Evolutionary conservation across 345 rosid genomes (phyloP).

Genomic region (Gossypium raimondii): DNA sequence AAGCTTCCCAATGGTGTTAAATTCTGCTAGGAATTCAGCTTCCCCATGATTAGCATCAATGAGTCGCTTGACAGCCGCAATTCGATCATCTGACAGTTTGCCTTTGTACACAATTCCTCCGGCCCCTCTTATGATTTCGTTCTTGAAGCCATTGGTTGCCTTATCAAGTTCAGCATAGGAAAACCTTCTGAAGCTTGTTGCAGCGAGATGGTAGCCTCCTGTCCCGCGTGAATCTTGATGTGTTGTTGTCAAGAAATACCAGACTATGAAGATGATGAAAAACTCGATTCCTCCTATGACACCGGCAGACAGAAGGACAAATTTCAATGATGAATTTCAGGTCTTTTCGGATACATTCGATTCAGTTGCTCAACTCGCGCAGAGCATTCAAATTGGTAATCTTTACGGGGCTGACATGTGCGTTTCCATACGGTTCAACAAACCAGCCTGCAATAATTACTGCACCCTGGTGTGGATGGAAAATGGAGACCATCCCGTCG

Average conservation of each 20-base stretch:
- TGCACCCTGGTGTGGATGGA: too few species aligned
- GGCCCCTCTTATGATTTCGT: constrained; percentile 30
- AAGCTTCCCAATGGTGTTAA: constrained; percentile 32
- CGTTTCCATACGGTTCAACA: background rate
- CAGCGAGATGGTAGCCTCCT: constrained; percentile 11
- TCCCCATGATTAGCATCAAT: constrained; percentile 24
- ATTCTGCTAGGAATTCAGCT: constrained; percentile 34
- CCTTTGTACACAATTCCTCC: constrained; percentile 31
- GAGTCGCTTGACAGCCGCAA: constrained; percentile 26
- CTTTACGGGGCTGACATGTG: constrained; percentile 13
- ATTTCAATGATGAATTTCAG: background rate
- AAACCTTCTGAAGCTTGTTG: constrained; percentile 23
- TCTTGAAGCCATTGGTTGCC: constrained; percentile 24
- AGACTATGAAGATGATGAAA: background rate
- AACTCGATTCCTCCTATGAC: constrained; percentile 4
- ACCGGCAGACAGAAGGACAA: background rate
- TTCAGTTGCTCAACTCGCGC: background rate
- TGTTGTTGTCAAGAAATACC: background rate
- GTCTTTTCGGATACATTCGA: background rate
- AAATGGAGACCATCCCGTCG: too few species aligned
- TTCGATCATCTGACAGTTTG: constrained; percentile 8
- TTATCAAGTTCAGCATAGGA: constrained; percentile 23
- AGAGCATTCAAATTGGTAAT: constrained; percentile 23
- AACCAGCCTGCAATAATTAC: too few species aligned
- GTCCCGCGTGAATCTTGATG: background rate